phyloP scores from a whole-genome alignment of 2,329 filamentous ascomycete genomes.

The Colletotrichum paranaense region DNA sequence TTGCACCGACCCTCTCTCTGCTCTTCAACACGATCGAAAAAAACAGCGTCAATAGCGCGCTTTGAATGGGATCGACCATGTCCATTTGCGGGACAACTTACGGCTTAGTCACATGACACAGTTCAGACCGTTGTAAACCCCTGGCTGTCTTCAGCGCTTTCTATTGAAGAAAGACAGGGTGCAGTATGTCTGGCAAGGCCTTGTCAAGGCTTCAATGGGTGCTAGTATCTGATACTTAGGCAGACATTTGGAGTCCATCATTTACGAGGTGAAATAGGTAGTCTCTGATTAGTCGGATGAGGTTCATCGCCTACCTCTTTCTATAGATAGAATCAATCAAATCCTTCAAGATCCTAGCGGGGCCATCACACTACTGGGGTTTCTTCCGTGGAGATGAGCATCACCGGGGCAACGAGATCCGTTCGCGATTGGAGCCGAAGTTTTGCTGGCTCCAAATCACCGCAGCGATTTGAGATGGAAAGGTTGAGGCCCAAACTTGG shows the following conservation, averaged over 20 bases:
- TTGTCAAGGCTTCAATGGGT: neutral
- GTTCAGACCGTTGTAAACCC: neutral
- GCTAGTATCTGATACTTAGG: neutral
- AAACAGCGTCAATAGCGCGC: neutral
- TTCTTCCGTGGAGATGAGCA: neutral
- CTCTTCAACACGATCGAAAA: neutral
- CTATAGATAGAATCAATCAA: neutral
- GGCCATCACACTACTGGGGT: too few relatives aligned
- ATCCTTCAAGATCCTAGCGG: neutral
- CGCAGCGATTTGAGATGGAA: neutral
- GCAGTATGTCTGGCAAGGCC: neutral
- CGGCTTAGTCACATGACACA: constrained; percentile 21
- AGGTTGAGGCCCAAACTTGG: neutral
- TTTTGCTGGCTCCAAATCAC: neutral
- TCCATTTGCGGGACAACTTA: constrained; percentile 1
- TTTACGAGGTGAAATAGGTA: neutral
- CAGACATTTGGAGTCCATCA: neutral
- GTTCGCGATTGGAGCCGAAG: neutral
- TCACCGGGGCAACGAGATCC: neutral
- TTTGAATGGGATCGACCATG: neutral
- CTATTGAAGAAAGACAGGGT: neutral
- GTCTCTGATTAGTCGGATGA: neutral
- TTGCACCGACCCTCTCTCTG: neutral
- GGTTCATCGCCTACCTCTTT: neutral
- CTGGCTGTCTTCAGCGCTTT: neutral